Percentiles rank a stretch among this genome's conserved stretches.
phyloP scores from a whole-genome alignment of 2,329 filamentous ascomycete species.

The Xylaria arbuscula region DNA sequence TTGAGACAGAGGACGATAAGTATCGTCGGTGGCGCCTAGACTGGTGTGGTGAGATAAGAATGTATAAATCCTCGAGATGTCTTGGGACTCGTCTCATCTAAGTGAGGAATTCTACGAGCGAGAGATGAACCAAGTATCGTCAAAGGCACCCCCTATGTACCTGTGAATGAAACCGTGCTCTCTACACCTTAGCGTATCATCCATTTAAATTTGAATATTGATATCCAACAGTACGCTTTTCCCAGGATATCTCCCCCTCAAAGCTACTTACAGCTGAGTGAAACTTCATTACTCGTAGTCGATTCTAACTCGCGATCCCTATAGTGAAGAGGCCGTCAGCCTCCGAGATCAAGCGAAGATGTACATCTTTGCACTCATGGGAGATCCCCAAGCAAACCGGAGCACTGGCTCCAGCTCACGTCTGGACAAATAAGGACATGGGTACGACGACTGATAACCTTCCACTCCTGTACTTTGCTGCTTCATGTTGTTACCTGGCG shows the following conservation, averaged over 20 bases:
- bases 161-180: too few species aligned
- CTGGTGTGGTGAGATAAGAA: slow-evolving; percentile 27
- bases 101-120: slow-evolving; percentile 3
- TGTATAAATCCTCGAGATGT: slow-evolving; percentile 17
- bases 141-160: not conserved
- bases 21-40: not conserved
- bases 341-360: slow-evolving; percentile 51
- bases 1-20: not conserved
- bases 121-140: not conserved
- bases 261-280: too few species aligned
- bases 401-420: slow-evolving; percentile 58
- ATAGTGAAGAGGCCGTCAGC: slow-evolving; percentile 42
- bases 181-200: not conserved
- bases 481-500: not conserved
- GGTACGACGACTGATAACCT: slow-evolving; percentile 41
- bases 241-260: not conserved
- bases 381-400: slow-evolving; percentile 60
- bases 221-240: slow-evolving; percentile 19
- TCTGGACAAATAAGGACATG: slow-evolving; percentile 55
- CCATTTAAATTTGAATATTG: not conserved
- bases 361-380: slow-evolving; percentile 57
- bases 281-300: not conserved
- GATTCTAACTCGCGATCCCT: not conserved
- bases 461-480: not conserved
- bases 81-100: slow-evolving; percentile 6